These are phyloP conservation scores for Postia placenta DNA, from an alignment of 768 basidiomycete genomes.

Conservation along the genomic window DNA sequence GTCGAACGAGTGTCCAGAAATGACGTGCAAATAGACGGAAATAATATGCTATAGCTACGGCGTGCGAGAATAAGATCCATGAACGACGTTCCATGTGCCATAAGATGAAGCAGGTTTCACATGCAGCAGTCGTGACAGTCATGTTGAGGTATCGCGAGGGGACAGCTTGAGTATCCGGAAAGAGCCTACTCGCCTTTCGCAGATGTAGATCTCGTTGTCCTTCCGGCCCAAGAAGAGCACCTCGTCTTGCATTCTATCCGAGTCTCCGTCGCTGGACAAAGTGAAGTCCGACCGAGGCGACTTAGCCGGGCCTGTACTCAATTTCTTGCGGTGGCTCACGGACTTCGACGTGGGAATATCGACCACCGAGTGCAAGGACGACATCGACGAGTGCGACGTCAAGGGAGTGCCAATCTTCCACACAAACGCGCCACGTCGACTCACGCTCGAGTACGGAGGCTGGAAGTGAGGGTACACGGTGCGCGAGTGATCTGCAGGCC, in stretches of 20 bases:
- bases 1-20: not conserved
- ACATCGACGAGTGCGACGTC: slow-evolving; percentile 31
- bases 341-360: slow-evolving; percentile 25
- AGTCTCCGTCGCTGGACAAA: slow-evolving; percentile 41
- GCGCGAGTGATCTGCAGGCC: slow-evolving; percentile 76
- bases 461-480: slow-evolving; percentile 65
- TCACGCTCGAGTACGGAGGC: slow-evolving; percentile 53
- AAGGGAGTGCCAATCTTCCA: slow-evolving; percentile 81
- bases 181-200: slow-evolving; percentile 66
- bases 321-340: slow-evolving; percentile 39
- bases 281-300: slow-evolving; percentile 48
- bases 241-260: slow-evolving; percentile 52
- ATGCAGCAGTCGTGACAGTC: not conserved
- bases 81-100: not conserved
- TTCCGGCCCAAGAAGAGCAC: slow-evolving; percentile 78
- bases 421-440: slow-evolving; percentile 67
- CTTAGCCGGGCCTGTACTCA: slow-evolving; percentile 40
- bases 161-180: slow-evolving; percentile 73
- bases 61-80: not conserved
- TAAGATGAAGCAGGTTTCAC: not conserved
- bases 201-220: slow-evolving; percentile 73
- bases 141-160: slow-evolving; percentile 24
- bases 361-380: slow-evolving; percentile 17
- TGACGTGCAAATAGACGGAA: not conserved
- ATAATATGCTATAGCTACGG: not conserved